Base-by-base conservation (phyloP, 176 grass and related monocot genomes). In the Avena insularis region DNA sequence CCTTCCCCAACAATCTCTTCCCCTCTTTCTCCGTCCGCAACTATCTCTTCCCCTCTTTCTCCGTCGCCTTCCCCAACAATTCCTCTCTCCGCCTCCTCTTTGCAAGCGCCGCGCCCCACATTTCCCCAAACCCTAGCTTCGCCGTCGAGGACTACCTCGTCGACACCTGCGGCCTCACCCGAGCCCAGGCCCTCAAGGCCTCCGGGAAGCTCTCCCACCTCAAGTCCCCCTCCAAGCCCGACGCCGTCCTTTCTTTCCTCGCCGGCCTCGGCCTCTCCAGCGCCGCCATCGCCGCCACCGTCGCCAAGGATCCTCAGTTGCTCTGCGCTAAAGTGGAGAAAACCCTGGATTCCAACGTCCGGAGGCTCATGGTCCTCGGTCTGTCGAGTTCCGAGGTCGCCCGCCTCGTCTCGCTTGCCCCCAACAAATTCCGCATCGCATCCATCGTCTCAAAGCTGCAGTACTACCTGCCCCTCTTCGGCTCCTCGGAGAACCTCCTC, bases 231-330 rank as follows among this genome's bases (percentile, higher is more conserved):
- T 33, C 31, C 31, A 33, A 33, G 31, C 36, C 67, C 8, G 67
- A 43, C 33, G 67, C 67, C 8, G 67, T 71, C 17, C 68, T 45
- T 4, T 3, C 68, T 38, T 71, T 45, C 68, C 68, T 71, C 68
- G 38, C 68, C 17, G 68, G 38, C 68, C 68, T 71, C 68, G 68
- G 67, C 67, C 67, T 71, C 67, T 43, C 67, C 17, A 17, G 16
- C 36, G 8, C 67, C 36, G 67, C 4, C 67, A 8, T 71, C 36
- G 67, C 35, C 36, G 67, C 67, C 35, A 36, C 16, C 35, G 67
- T 71, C 67, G 67, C 8, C 16, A 71, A 4, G 36, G 67, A 71
- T 16, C 36, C 67, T 8, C 13, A 36, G 35, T 3, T 43, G 1
- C 67, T 71, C 67, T 71, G 67, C 67, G 67, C 35, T 7, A 0